phyloP scores from a whole-genome alignment of 345 rosid genomes.

The Erysimum cheiranthoides region DNA sequence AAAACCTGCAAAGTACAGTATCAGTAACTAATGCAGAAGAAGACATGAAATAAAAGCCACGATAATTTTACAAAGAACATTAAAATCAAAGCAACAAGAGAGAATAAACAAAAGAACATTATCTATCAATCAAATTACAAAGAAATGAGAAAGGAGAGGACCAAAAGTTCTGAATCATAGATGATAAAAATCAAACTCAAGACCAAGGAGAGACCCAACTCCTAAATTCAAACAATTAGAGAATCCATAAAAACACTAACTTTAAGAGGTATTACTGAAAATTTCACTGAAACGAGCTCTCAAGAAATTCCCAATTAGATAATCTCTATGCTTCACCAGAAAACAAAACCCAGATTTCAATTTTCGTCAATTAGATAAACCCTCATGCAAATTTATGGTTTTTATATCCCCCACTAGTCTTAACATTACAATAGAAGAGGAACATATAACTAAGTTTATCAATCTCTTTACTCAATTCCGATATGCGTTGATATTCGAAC shows the following conservation, averaged over 20 bases:
- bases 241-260: neutral
- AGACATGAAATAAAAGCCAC: neutral
- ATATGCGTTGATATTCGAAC: neutral
- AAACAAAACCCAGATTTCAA: too few species aligned
- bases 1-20: slow-evolving; percentile 51
- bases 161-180: neutral
- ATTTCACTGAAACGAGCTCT: neutral
- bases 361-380: too few species aligned
- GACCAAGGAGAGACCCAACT: neutral
- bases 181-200: neutral
- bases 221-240: neutral
- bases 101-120: slow-evolving; percentile 1
- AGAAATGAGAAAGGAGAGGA: too few species aligned
- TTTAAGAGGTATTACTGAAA: neutral
- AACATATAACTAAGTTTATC: too few species aligned
- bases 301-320: too few species aligned
- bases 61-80: neutral
- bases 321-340: too few species aligned
- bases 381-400: too few species aligned
- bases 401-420: too few species aligned
- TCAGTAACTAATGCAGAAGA: neutral
- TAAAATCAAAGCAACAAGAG: slow-evolving; percentile 13
- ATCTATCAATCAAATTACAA: slow-evolving; percentile 12
- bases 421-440: neutral
- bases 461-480: too few species aligned